Evolutionary conservation across 345 rosid species (phyloP), one percentile per base, ranked within the genome.

Genomic region (Boechera divaricarpa): DNA sequence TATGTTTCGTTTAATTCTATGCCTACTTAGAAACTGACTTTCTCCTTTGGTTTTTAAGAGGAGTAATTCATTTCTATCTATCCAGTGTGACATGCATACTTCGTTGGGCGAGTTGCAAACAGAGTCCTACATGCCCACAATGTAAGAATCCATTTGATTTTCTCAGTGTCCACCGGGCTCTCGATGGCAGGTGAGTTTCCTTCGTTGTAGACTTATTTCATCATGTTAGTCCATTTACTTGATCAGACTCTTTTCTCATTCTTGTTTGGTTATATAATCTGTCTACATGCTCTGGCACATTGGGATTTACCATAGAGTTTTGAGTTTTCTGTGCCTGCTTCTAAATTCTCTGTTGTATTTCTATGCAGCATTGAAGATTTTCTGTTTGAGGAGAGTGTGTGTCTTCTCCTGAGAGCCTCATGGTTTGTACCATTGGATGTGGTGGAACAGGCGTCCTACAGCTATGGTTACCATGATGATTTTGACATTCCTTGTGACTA

Each of bases 311-410:
- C 31, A 24, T 52, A 11, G 39, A 32, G 36, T 55, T 42, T 35
- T 24, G 33, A 47, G 10, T 10, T 56, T 47, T 64, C 3, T 9
- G 47, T 36, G 28, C 47, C 56, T 32, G 47, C 0, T 33, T 31
- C 7, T 61, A 7, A 33, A 53, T 28, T 49, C 0, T 63, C 45
- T 47, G 38, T 74, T 29, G 18, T 36, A 12, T n/a, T 36, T 76
- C 63, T 29, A 24, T 66, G 69, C 85, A 94, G 97, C 76, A 84
- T 94, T 73, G 86, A 83, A 41, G 99, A 94, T 80, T 90, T 87
- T 85, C 81, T 90, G 94, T 87, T 90, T 7, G 97, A 90, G 84
- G 99, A 94, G 84, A 94, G 96, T 21, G 91, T 94, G 48, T 87
- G 95, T 84, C 87, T 92, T 67, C 98, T 94, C 54, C 88, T 92